Evolutionary conservation across 768 basidiomycete genomes (phyloP).

Genomic region (Hygrophoropsis aurantiaca): DNA sequence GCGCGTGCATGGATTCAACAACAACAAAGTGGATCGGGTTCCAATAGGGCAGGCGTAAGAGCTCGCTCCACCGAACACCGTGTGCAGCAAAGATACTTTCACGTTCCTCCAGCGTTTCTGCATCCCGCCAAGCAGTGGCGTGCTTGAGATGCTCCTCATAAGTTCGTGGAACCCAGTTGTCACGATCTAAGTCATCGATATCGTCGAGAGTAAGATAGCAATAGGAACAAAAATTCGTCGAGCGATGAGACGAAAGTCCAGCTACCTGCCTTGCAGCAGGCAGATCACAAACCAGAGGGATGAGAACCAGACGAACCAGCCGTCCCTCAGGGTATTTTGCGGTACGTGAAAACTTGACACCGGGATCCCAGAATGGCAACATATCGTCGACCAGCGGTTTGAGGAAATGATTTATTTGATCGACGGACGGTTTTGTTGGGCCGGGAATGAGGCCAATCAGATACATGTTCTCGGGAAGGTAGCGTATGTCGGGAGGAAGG

Average conservation of each 20-base stretch:
- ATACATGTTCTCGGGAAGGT: slow-evolving; percentile 39
- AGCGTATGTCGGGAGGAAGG: slow-evolving; percentile 32
- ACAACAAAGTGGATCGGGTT: slow-evolving; percentile 24
- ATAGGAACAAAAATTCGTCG: slow-evolving; percentile 20
- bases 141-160: slow-evolving; percentile 9
- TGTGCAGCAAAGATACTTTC: slow-evolving; percentile 1
- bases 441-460: slow-evolving; percentile 40
- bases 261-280: slow-evolving; percentile 26
- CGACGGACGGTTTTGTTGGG: slow-evolving; percentile 33
- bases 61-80: slow-evolving; percentile 27
- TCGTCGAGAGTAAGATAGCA: slow-evolving; percentile 21
- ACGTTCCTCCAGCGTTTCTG: slow-evolving; percentile 9
- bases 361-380: slow-evolving; percentile 28
- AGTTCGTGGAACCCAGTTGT: slow-evolving; percentile 13
- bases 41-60: slow-evolving; percentile 34
- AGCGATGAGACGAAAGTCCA: slow-evolving; percentile 15
- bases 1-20: slow-evolving; percentile 37
- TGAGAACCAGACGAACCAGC: slow-evolving; percentile 22
- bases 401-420: slow-evolving; percentile 38
- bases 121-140: slow-evolving; percentile 27
- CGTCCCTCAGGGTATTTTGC: slow-evolving; percentile 19
- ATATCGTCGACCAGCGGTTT: slow-evolving; percentile 36
- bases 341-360: slow-evolving; percentile 28
- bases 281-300: slow-evolving; percentile 37
- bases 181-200: slow-evolving; percentile 16